Percentiles rank a stretch among this genome's conserved stretches.
phyloP scores from a whole-genome alignment of 148 eudicot species.

The Gaultheria prostrata region DNA sequence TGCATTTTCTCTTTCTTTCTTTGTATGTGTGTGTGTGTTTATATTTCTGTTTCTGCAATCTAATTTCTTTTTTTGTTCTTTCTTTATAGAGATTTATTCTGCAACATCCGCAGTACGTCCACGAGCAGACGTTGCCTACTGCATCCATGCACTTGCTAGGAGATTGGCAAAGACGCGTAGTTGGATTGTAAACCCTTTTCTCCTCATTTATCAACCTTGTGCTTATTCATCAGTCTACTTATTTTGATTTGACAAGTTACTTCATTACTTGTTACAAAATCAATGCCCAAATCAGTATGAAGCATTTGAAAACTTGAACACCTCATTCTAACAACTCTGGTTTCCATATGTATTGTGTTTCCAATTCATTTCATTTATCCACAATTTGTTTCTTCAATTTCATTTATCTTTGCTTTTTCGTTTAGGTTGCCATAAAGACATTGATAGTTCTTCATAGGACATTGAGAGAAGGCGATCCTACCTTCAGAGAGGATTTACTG shows the following conservation, averaged over 20 bases:
- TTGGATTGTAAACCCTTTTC: slow-evolving; percentile 70
- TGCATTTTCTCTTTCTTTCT: not conserved
- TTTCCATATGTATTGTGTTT: not conserved
- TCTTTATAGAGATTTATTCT: slow-evolving; percentile 55
- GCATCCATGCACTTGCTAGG: slow-evolving; percentile 88
- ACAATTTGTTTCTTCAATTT: not conserved
- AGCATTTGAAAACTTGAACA: not conserved
- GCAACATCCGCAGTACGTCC: slow-evolving; percentile 74
- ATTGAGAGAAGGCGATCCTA: slow-evolving; percentile 89
- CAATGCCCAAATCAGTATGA: not conserved
- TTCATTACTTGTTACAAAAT: not conserved
- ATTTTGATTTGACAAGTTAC: not conserved
- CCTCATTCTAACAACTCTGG: not conserved
- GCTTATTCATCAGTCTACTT: not conserved
- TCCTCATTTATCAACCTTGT: not conserved
- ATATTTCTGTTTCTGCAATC: slow-evolving; percentile 12
- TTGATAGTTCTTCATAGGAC: slow-evolving; percentile 88
- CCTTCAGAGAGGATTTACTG: slow-evolving; percentile 84
- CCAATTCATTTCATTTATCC: not conserved
- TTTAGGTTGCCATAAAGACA: slow-evolving; percentile 88
- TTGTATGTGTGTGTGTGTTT: not conserved
- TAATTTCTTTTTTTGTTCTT: slow-evolving; percentile 12
- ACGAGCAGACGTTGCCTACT: slow-evolving; percentile 91
- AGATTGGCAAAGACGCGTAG: slow-evolving; percentile 86
- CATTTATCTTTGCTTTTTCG: not conserved